A percentile compares a stretch with the other conserved stretches of the same genome.
phyloP scores from a whole-genome alignment of 2,329 filamentous ascomycete genomes.

The Botrytis tulipae region DNA sequence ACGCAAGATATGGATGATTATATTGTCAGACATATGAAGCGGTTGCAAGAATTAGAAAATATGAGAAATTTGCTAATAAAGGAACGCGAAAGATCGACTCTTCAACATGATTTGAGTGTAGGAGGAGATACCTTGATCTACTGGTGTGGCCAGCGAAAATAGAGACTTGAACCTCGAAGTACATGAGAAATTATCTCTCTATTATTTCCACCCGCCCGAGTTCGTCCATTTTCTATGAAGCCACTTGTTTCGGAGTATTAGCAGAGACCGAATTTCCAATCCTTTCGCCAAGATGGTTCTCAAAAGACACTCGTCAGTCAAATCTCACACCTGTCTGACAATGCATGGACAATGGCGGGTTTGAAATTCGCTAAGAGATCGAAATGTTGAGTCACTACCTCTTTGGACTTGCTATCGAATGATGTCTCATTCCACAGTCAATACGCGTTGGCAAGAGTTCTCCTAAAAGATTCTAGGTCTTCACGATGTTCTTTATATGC shows the following conservation, averaged over 20 bases:
- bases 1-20: neutral
- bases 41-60: neutral
- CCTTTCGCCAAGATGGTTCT: neutral
- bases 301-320: neutral
- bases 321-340: neutral
- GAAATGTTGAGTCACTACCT: neutral
- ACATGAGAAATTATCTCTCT: neutral
- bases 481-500: fast-evolving
- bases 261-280: neutral
- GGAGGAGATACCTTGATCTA: neutral
- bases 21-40: neutral
- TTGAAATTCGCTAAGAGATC: neutral
- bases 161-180: neutral
- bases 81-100: neutral
- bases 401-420: neutral
- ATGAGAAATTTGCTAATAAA: neutral
- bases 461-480: neutral
- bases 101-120: neutral
- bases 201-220: fast-evolving
- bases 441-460: neutral
- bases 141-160: neutral
- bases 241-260: neutral
- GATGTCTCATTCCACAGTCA: neutral
- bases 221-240: neutral
- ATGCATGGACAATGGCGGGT: neutral